These are phyloP conservation scores for Neopestalotiopsis sp. DNA, from an alignment of 2,329 filamentous ascomycete genomes.

Conservation along the genomic window DNA sequence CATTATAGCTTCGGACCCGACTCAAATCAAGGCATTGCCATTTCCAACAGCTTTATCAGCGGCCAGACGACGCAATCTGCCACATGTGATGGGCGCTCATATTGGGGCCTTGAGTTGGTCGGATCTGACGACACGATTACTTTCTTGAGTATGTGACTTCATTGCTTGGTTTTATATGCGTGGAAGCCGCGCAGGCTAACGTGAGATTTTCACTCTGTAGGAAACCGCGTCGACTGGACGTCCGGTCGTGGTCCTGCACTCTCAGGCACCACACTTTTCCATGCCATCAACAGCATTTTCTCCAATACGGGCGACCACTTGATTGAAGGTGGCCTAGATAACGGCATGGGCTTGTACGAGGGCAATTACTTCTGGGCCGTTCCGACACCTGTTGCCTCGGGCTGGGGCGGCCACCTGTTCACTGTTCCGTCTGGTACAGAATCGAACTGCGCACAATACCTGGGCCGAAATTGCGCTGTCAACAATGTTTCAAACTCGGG, in stretches of 20 bases:
- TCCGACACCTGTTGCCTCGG: constrained; percentile 22
- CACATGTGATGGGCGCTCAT: constrained; percentile 50
- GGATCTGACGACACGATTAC: constrained; percentile 1
- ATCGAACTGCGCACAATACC: constrained; percentile 17
- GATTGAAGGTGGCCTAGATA: constrained; percentile 27
- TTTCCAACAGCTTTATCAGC: constrained; percentile 52
- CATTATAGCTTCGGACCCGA: constrained; percentile 42
- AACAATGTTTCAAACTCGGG: constrained; percentile 5
- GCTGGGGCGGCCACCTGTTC: constrained; percentile 31
- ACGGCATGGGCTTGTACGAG: constrained; percentile 32
- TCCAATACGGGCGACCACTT: constrained; percentile 30
- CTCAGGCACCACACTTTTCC: constrained; percentile 32
- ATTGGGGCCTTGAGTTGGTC: constrained; percentile 39
- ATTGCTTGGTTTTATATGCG: no score
- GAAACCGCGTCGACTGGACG: constrained; percentile 23
- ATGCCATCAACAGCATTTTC: constrained; percentile 37
- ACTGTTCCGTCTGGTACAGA: constrained; percentile 23
- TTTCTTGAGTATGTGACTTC: background rate
- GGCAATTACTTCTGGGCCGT: constrained; percentile 32
- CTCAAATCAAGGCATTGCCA: constrained; percentile 42
- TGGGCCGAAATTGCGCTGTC: constrained; percentile 16
- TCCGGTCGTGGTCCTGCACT: constrained; percentile 33
- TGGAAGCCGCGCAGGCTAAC: background rate
- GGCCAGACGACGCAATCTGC: constrained; percentile 47
- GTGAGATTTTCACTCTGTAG: background rate